A percentile compares a stretch with the other conserved stretches of the same genome.
Evolutionary conservation across 2,329 filamentous ascomycete genomes (phyloP).

Genomic region (Leptoxyphium fumago): DNA sequence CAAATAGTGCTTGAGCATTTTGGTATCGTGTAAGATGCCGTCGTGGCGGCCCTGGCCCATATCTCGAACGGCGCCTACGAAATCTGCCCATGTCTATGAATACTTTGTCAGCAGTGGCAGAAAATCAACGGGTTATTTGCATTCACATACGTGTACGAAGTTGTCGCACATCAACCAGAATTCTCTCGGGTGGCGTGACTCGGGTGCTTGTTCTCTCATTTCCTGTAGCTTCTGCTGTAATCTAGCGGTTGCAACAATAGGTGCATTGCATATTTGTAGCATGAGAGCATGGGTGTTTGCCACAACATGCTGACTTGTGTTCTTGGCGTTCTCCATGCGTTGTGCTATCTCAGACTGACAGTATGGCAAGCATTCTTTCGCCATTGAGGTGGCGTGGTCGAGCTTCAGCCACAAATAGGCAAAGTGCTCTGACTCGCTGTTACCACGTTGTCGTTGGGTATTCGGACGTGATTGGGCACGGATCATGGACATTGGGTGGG

Average conservation of each 20-base stretch:
- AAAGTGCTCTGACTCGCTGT: constrained; percentile 65
- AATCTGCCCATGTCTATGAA: constrained; percentile 48
- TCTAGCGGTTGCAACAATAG: constrained; percentile 58
- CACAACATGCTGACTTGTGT: constrained; percentile 23
- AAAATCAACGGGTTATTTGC: constrained; percentile 5
- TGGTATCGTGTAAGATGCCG: constrained; percentile 17
- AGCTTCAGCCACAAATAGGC: constrained; percentile 70
- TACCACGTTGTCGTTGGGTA: constrained; percentile 42
- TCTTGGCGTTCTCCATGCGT: constrained; percentile 48
- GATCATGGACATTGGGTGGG: constrained; percentile 21
- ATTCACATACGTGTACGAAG: constrained; percentile 42
- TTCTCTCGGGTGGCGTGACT: constrained; percentile 48
- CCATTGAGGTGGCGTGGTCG: constrained; percentile 56
- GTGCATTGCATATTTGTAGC: constrained; percentile 54
- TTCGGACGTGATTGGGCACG: constrained; percentile 34
- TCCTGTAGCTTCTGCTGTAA: constrained; percentile 58
- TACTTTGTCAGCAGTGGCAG: constrained; percentile 6
- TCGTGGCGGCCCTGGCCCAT: constrained; percentile 18
- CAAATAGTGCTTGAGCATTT: constrained; percentile 59
- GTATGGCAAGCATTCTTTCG: constrained; percentile 55
- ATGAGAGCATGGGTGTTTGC: constrained; percentile 55
- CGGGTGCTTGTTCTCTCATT: constrained; percentile 76
- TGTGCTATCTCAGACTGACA: constrained; percentile 52
- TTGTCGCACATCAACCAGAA: constrained; percentile 59
- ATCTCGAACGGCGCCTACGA: constrained; percentile 46